Evolutionary conservation across 345 rosid species (phyloP), one percentile per base, ranked within the genome.

Genomic region (Corchorus olitorius): DNA sequence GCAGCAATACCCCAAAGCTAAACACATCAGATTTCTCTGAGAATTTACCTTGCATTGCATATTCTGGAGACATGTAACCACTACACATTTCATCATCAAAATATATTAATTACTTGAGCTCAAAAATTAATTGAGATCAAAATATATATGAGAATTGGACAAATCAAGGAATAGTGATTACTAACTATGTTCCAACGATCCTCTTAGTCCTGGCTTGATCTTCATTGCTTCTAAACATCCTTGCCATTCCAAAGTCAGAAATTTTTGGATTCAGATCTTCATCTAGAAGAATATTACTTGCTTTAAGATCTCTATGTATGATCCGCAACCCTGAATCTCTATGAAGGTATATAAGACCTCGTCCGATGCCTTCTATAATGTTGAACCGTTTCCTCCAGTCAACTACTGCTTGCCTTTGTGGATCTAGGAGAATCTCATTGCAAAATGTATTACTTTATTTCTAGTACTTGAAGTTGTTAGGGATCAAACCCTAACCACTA

Each of bases 321-420:
- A 89, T 88, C 75, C 90, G 80, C 65, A 91, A 80, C 72, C 93
- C 85, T 53, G 91, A 91, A 65, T 89, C 93, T 35, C 89, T 71
- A n/a, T 91, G 95, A 8, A 91, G 90, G 77, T 91, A 88, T 14
- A 89, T 87, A 27, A 91, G 86, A 15, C 95, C 93, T 73, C 93
- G 81, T 3, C 91, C 95, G 55, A 91, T 82, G 68, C 95, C 93
- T 75, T 79, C 64, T 9, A 83, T 41, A 46, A 91, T 91, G 12
- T 58, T 45, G 70, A 86, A 85, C 41, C 93, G 85, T 43, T 73
- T 61, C 43, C 76, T 79, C 93, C 95, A 85, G 63, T 89, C 86
- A 72, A 91, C 76, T 33, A 64, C 66, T 0, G 68, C 79, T 78
- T 79, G 86, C 79, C 66, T 86, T 1, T 81, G 65, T 68, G 80